Percentiles rank a stretch among this genome's conserved stretches.
phyloP scores from a whole-genome alignment of 1,284 basidiomycete species.

The Puccinia polysora region DNA sequence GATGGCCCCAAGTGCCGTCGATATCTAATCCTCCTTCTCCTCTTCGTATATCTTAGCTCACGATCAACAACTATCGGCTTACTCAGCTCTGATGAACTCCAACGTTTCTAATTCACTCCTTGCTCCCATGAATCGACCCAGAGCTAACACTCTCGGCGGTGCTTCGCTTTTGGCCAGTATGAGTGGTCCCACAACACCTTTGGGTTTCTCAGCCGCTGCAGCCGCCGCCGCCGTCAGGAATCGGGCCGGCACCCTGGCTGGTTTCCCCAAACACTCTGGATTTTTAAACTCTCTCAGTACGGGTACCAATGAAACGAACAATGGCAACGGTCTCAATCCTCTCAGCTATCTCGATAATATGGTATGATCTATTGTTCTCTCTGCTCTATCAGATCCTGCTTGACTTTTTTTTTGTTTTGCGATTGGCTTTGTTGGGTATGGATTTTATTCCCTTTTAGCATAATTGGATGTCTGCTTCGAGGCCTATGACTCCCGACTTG shows the following conservation, averaged over 20 bases:
- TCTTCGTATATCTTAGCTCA: conserved; percentile 13
- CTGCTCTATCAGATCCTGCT: neutral
- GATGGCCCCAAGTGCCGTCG: too few species aligned
- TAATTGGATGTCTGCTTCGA: conserved; percentile 32
- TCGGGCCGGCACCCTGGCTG: conserved; percentile 31
- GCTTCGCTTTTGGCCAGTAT: conserved; percentile 25
- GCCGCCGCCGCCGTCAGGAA: conserved; percentile 23
- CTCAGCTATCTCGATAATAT: conserved; percentile 22
- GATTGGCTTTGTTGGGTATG: too few species aligned
- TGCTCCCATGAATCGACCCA: conserved; percentile 12
- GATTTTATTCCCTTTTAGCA: conserved; percentile 13
- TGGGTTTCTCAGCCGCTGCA: conserved; percentile 2
- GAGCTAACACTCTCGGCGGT: conserved; percentile 26
- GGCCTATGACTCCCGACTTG: conserved; percentile 36
- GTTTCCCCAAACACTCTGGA: conserved; percentile 20
- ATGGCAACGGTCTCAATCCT: conserved; percentile 1
- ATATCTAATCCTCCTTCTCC: too few species aligned
- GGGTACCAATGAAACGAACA: neutral
- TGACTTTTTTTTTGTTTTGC: conserved; percentile 2
- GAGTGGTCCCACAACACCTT: neutral
- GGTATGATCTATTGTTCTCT: conserved; percentile 37
- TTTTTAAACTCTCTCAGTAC: conserved; percentile 22
- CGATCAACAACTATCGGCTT: conserved; percentile 25
- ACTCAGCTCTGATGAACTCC: conserved; percentile 18
- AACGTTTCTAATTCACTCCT: conserved; percentile 14